A percentile compares a stretch with the other conserved stretches of the same genome.
These are phyloP conservation scores for Dactylellina sp. DNA, from an alignment of 2,329 filamentous ascomycete genomes.

Conservation along the genomic window DNA sequence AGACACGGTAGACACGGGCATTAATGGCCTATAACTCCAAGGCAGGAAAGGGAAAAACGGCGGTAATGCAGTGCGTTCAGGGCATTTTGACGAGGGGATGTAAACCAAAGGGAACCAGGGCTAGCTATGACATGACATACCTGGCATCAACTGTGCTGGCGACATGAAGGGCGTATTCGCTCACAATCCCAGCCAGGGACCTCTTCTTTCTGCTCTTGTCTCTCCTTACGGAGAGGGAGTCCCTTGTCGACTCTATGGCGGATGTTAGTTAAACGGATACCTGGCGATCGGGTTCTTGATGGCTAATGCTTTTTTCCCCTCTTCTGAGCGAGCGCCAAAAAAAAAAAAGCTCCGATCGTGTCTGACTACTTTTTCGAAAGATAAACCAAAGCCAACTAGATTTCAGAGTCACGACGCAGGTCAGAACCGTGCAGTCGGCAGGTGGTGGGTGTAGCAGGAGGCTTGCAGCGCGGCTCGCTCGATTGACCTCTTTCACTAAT, in stretches of 20 bases:
- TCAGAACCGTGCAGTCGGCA: conserved; percentile 48
- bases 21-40: conserved; percentile 51
- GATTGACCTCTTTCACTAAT: conserved; percentile 30
- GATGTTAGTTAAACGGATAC: conserved; percentile 39
- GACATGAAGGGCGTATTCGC: conserved; percentile 57
- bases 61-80: conserved; percentile 39
- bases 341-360: conserved; percentile 31
- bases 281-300: conserved; percentile 45
- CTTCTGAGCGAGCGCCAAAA: background rate
- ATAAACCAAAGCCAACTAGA: conserved; percentile 24
- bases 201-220: conserved; percentile 57
- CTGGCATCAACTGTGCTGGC: conserved; percentile 57
- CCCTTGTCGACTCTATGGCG: conserved; percentile 56
- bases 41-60: conserved; percentile 35
- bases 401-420: conserved; percentile 29
- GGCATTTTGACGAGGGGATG: conserved; percentile 35
- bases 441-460: conserved; percentile 27
- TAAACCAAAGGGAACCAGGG: conserved; percentile 31
- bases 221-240: conserved; percentile 57
- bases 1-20: conserved; percentile 51
- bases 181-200: conserved; percentile 56
- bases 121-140: conserved; percentile 50
- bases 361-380: conserved; percentile 14
- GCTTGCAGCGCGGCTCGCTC: conserved; percentile 54
- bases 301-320: conserved; percentile 30